Evolutionary conservation across 225 moss, liverwort and hornwort genomes (phyloP).

Genomic region (Marchantia polymorpha): DNA sequence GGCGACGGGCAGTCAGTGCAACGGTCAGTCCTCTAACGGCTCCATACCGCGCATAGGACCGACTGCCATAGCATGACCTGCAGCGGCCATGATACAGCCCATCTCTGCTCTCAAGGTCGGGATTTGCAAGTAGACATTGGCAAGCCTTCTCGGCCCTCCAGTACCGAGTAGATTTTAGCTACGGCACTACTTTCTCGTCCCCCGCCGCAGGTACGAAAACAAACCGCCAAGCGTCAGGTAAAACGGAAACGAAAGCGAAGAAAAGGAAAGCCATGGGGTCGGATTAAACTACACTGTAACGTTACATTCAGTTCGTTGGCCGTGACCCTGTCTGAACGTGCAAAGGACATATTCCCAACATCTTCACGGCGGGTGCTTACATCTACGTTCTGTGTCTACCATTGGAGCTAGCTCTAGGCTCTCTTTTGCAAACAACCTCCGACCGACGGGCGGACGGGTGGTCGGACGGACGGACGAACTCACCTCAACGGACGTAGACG

Average conservation of each 20-base stretch:
- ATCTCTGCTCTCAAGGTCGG: background rate
- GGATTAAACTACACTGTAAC: background rate
- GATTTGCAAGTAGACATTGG: too few species aligned
- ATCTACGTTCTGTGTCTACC: background rate
- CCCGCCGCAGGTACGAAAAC: background rate
- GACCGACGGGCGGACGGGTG: background rate
- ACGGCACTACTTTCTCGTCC: too few species aligned
- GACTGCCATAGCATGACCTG: background rate
- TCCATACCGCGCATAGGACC: background rate
- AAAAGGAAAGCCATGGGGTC: too few species aligned
- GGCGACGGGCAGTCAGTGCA: slow-evolving; percentile 10
- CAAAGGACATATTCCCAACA: background rate
- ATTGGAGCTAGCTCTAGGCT: background rate
- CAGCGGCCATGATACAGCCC: background rate
- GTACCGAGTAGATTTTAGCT: too few species aligned
- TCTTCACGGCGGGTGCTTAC: background rate
- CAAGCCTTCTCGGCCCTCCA: too few species aligned
- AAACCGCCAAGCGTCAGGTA: slow-evolving; percentile 3
- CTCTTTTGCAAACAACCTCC: background rate
- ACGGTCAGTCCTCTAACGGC: slow-evolving; percentile 20
- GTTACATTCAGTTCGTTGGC: background rate
- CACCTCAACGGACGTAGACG: background rate
- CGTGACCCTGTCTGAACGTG: slow-evolving; percentile 13
- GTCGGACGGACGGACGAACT: background rate
- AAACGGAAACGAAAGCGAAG: background rate